Evolutionary conservation across 2,329 filamentous ascomycete genomes (phyloP).

Genomic region (Cryphonectria carpinicola): DNA sequence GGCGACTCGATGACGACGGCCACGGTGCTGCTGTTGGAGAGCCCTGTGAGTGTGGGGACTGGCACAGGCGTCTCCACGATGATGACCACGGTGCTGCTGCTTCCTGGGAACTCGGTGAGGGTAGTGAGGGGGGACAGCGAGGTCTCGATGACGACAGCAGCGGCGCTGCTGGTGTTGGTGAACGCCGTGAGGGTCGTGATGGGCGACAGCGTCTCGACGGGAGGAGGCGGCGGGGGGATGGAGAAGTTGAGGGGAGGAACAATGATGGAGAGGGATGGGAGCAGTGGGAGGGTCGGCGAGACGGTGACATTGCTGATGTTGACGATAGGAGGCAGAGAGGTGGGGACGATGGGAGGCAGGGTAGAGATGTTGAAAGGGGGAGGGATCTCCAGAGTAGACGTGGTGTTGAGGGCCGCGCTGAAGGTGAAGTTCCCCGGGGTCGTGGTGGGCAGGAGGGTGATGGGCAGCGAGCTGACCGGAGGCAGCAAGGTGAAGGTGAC

Average conservation of each 20-base stretch:
- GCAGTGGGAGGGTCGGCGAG: not conserved
- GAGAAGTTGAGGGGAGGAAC: not conserved
- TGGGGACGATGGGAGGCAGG: not conserved
- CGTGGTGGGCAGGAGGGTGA: not conserved
- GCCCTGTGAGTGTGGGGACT: not conserved
- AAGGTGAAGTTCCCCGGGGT: not conserved
- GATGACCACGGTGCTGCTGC: conserved; percentile 2
- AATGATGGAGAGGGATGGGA: not conserved
- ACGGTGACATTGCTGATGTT: not conserved
- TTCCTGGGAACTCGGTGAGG: conserved; percentile 1
- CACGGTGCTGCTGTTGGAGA: not conserved
- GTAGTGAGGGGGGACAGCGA: not conserved
- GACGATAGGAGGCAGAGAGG: not conserved
- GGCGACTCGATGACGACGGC: not conserved
- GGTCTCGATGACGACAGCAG: not conserved
- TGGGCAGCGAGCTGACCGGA: not conserved
- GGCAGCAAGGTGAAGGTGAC: conserved; percentile 5
- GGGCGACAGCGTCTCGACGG: not conserved
- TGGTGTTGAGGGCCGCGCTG: not conserved
- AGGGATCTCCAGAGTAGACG: not conserved
- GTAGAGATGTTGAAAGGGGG: not conserved
- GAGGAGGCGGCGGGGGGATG: not conserved
- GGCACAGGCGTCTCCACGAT: not conserved
- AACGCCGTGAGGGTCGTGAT: not conserved
- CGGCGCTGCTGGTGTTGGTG: not conserved